Evolutionary conservation across 805 yeast genomes (phyloP), one percentile per base, ranked within the genome.

Genomic region (Clavispora phyllophila): DNA sequence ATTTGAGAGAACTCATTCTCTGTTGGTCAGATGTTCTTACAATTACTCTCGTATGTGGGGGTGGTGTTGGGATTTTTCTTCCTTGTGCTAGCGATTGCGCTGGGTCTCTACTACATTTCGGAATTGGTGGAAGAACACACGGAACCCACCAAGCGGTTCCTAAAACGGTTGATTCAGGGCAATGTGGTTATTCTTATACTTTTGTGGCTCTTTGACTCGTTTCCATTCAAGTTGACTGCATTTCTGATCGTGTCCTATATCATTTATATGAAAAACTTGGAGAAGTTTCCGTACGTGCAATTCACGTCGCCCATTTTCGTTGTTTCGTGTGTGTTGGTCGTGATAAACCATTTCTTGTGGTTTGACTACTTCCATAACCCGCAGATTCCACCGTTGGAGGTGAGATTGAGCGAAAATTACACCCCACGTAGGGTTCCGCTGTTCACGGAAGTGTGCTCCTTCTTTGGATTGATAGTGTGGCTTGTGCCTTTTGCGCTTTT

Each of bases 111-210:
- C 69, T 90, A 89, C 55, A 71, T 91, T 29, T 86, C 96, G 8
- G 99, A 93, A 60, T 66, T 89, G 25, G 95, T 93, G 13, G 99
- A 93, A 60, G 97, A 90, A 56, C 91, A 93, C 61, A 77, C 95
- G 0, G 93, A 86, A 49, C 80, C 89, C 38, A 87, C 98, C 9
- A 84, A 79, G 54, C 66, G 87, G 44, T 71, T 88, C 42, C 68
- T 93, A 29, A 72, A 70, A 36, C 72, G 81, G 49, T 60, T 80
- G 40, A 88, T 90, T 26, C 79, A 79, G 58, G 66, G 67, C 2
- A 78, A 87, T n/a, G 75, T 85, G 9, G 72, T 47, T 0, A 50
- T 75, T 0, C 76, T 80, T 40, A 60, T 79, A 1, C 67, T 85
- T 15, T 70, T 93, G 18, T 70, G 78, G 68, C 28, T 88, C 4